Percentiles rank a stretch among this genome's conserved stretches.
Conservation (phyloP, 805 yeast species). For the Schwanniomyces yamadae region DNA sequence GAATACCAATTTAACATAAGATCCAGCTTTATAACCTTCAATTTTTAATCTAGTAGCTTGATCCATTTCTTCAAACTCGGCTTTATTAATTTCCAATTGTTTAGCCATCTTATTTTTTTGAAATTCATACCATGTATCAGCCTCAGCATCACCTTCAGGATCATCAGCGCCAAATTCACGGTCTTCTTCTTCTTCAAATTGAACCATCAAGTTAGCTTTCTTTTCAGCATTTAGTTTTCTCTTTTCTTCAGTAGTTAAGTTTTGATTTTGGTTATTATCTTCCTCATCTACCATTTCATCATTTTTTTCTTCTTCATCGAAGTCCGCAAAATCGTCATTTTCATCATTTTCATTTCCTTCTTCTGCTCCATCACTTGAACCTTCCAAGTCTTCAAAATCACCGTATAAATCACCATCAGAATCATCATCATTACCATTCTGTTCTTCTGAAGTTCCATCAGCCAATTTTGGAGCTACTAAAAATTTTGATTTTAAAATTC, state of each 20-base stretch:
- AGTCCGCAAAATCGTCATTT: slow-evolving; percentile 54
- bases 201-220: slow-evolving; percentile 84
- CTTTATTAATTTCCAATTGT: slow-evolving; percentile 89
- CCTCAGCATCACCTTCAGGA: slow-evolving; percentile 67
- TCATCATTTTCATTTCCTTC: slow-evolving; percentile 28
- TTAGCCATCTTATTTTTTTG: slow-evolving; percentile 97
- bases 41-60: slow-evolving; percentile 71
- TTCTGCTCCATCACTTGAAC: slow-evolving; percentile 21
- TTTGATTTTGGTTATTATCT: slow-evolving; percentile 35
- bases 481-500: slow-evolving; percentile 46
- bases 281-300: slow-evolving; percentile 40
- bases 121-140: slow-evolving; percentile 96
- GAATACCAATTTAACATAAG: slow-evolving; percentile 87
- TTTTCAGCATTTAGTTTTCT: slow-evolving; percentile 82
- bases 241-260: slow-evolving; percentile 64
- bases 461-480: slow-evolving; percentile 51
- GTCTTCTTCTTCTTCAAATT: slow-evolving; percentile 81
- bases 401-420: slow-evolving; percentile 52
- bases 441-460: slow-evolving; percentile 25
- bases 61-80: slow-evolving; percentile 73
- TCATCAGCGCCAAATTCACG: slow-evolving; percentile 70
- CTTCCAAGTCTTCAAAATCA: slow-evolving; percentile 56
- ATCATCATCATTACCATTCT: slow-evolving; percentile 20
- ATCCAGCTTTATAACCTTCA: slow-evolving; percentile 92
- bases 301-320: slow-evolving; percentile 49